Percentiles rank a stretch among this genome's conserved stretches.
These are phyloP conservation scores for Ephemerocybe angulata DNA, from an alignment of 768 basidiomycete species.

Conservation along the genomic window DNA sequence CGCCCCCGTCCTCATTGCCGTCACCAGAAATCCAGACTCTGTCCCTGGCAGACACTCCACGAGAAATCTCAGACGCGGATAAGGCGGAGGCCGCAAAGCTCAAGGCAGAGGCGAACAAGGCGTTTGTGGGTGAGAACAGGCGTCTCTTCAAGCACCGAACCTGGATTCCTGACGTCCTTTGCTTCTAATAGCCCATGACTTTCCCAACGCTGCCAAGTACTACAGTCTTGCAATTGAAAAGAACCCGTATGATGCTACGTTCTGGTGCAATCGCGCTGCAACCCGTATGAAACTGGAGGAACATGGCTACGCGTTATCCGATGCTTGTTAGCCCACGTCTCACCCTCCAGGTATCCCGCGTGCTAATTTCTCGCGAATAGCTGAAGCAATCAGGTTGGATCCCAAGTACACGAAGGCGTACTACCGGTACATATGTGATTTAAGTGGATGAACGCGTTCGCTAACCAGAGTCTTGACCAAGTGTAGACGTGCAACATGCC, in stretches of 20 bases:
- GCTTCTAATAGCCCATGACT: constrained; percentile 57
- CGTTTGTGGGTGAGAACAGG: constrained; percentile 62
- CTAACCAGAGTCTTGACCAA: background rate
- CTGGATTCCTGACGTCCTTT: background rate
- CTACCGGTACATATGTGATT: constrained; percentile 61
- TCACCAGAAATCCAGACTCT: constrained; percentile 58
- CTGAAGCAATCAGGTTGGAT: constrained; percentile 83
- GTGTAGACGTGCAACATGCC: constrained; percentile 78
- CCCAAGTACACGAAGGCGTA: constrained; percentile 88
- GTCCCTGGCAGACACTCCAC: constrained; percentile 37
- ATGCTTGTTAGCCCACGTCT: constrained; percentile 65
- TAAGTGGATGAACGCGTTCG: background rate
- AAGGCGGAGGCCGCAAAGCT: constrained; percentile 62
- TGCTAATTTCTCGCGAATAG: constrained; percentile 33
- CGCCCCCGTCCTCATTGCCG: constrained; percentile 50
- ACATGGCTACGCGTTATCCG: constrained; percentile 85
- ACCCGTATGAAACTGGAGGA: constrained; percentile 90
- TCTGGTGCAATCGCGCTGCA: constrained; percentile 95
- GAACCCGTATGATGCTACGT: constrained; percentile 83
- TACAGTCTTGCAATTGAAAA: constrained; percentile 84
- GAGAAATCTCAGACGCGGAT: constrained; percentile 62
- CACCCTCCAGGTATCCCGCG: background rate
- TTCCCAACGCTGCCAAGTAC: constrained; percentile 66
- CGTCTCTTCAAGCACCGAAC: constrained; percentile 5
- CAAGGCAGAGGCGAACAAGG: constrained; percentile 86